Conservation (phyloP, 768 basidiomycete species). For the Crassisporium funariophilum region DNA sequence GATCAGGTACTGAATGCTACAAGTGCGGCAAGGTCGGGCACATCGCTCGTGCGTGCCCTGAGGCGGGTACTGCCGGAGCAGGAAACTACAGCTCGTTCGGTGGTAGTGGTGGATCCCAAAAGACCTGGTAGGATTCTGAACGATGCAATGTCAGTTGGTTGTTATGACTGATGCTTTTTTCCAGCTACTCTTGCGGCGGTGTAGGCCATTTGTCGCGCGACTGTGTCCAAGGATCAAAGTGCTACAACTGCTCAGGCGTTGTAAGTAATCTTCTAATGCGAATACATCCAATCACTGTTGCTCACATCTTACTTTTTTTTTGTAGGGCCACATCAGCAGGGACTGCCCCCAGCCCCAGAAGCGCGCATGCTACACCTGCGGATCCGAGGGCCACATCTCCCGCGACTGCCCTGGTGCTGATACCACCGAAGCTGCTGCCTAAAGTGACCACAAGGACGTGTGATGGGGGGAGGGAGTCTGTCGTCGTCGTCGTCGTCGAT, state of each 20-base stretch:
- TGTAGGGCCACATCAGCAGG: conserved; percentile 80
- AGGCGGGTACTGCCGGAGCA: conserved; percentile 43
- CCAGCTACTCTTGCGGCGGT: conserved; percentile 84
- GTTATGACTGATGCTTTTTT: conserved; percentile 3
- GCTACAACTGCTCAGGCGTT: conserved; percentile 80
- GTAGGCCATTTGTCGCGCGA: conserved; percentile 86
- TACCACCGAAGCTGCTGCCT: conserved; percentile 26
- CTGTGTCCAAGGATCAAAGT: conserved; percentile 82
- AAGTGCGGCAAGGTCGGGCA: conserved; percentile 85
- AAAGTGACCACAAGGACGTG: conserved; percentile 5
- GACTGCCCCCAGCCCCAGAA: conserved; percentile 85
- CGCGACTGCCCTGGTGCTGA: conserved; percentile 72
- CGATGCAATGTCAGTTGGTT: neutral
- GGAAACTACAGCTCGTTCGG: conserved; percentile 40
- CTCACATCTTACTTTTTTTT: conserved; percentile 11
- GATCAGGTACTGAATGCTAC: conserved; percentile 66
- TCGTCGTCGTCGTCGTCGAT: conserved; percentile 6
- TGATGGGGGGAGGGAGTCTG: neutral
- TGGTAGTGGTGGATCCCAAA: conserved; percentile 39
- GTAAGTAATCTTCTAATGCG: conserved; percentile 44
- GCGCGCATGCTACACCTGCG: conserved; percentile 83
- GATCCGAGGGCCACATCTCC: conserved; percentile 81
- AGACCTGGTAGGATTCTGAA: conserved; percentile 55
- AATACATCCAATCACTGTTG: conserved; percentile 1
- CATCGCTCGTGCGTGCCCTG: conserved; percentile 81